Evolutionary conservation across 352 stramenopile genomes (phyloP), one percentile per base, ranked within the genome.

Genomic region (Halophytophthora polymorphica): DNA sequence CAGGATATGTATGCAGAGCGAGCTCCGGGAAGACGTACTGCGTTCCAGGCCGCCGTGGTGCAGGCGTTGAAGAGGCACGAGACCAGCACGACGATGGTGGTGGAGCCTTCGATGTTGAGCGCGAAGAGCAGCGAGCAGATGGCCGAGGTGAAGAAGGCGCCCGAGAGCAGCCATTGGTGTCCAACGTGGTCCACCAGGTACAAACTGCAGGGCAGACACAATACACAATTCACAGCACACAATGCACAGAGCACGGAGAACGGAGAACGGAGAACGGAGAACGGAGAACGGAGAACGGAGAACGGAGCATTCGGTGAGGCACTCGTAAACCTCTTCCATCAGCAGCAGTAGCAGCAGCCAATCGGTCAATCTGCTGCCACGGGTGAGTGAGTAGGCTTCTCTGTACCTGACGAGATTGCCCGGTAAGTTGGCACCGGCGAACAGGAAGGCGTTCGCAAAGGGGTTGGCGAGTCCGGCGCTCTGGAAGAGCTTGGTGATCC

Each of bases 401-500:
- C 2, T 3, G 22, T 37, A 88, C 74, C 77, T 91, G 44, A 96
- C 45, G 12, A 97, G 44, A 54, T 97, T 98, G 13, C 92, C 92
- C 2, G 92, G 92, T 1, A 98, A 56, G 62, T 96, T 97, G 22
- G 86, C 81, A 6, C 79, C 69, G 12, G 92, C 90, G 79, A 97
- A 97, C 14, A 97, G 63, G 51, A 97, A 93, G 13, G 89, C 86
- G 70, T 97, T 97, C n/a, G 83, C 83, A 57, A 97, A 97, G 6
- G 79, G 76, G 33, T 97, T 86, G 53, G 83, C 77, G n/a, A 96
- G 65, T 22, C 94, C 68, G 33, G 96, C 76, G 25, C 66, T 77
- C 44, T 90, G 59, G 69, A 98, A 97, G 0, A 98, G 55, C 49
- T 86, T 97, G 25, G 94, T 97, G 53, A 98, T 97, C 92, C 92